Evolutionary conservation across 2,329 filamentous ascomycete genomes (phyloP).

Genomic region (Sordariomycetes sp.): DNA sequence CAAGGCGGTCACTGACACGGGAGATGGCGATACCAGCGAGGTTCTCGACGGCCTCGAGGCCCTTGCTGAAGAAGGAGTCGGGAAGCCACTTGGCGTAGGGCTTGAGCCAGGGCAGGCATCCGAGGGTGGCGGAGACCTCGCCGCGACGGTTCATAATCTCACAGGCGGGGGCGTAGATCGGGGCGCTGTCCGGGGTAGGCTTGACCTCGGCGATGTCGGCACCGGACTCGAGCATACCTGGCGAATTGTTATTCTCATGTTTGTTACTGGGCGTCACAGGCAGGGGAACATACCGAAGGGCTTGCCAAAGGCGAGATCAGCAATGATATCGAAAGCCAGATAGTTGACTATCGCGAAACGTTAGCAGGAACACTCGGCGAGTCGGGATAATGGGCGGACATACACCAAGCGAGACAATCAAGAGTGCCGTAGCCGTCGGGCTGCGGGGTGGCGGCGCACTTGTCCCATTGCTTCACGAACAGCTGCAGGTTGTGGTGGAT

Average conservation of each 20-base stretch:
- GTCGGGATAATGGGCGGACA: slow-evolving; percentile 6
- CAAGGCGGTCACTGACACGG: slow-evolving; percentile 60
- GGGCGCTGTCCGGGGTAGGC: slow-evolving; percentile 41
- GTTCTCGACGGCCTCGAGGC: slow-evolving; percentile 61
- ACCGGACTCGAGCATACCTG: slow-evolving; percentile 43
- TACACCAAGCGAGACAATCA: slow-evolving; percentile 63
- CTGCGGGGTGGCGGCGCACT: slow-evolving; percentile 32
- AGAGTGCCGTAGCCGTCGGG: slow-evolving; percentile 43
- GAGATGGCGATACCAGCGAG: slow-evolving; percentile 82
- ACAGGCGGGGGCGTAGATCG: slow-evolving; percentile 64
- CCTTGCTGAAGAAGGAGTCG: slow-evolving; percentile 68
- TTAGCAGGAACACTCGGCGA: background rate
- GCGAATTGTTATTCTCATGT: background rate
- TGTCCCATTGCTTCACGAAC: slow-evolving; percentile 62
- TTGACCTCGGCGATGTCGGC: slow-evolving; percentile 66
- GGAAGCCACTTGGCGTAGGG: slow-evolving; percentile 71
- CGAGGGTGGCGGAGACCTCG: slow-evolving; percentile 72
- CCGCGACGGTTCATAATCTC: slow-evolving; percentile 81
- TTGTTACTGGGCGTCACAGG: too few relatives aligned
- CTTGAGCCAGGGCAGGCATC: slow-evolving; percentile 60
- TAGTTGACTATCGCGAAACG: slow-evolving; percentile 19
- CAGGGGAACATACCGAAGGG: slow-evolving; percentile 42
- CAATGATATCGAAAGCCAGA: slow-evolving; percentile 38
- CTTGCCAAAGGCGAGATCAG: slow-evolving; percentile 35
- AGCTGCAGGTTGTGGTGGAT: slow-evolving; percentile 67